Base-by-base conservation (phyloP, 345 rosid genomes). In the Ricinus communis region DNA sequence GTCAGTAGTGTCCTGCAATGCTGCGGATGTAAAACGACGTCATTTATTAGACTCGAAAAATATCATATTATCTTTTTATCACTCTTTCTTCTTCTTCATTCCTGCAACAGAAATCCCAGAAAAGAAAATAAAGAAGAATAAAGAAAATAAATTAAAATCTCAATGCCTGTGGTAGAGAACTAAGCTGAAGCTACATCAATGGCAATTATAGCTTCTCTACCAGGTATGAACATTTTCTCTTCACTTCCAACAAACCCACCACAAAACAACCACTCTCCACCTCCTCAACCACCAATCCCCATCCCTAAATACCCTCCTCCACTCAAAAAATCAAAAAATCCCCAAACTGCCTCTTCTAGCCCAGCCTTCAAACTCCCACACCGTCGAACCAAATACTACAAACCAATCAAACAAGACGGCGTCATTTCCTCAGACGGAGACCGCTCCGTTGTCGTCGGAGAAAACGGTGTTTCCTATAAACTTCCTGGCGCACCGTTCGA, bases 401-500 rank as follows among this genome's bases (percentile, higher is more conserved):
- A 86, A 51, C 96, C 96, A 2, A 88, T 94, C 22, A 82, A 75
- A 10, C 84, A 85, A 10, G 91, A 88, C 11, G 86, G 87, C 21
- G 86, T 90, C 33, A 73, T 88, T 63, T 66, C 90, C 0, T 74
- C 91, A 0, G 96, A 91, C 8, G 93, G 96, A 8, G 93, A 85
- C 36, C 96, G 98, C 62, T 63, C 88, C 41, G 89, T 94, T 70
- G 5, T 85, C 21, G 63, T 91, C 63, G 91, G 93, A 13, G 91
- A 91, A 16, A 87, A 90, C 61, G 97, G 98, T 58, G 85, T 94
- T 19, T 90, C 98, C 12, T 91, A 94, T 68, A 93, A 75, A 28
- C 93, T 94, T 65, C 95, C 97, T 0, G 98, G 90, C 9, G 96
- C 97, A 1, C 98, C 98, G 4, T 94, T 91, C 74, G 98, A 91